These are phyloP conservation scores for Boechera stricta DNA, from an alignment of 345 rosid species.

Conservation along the genomic window DNA sequence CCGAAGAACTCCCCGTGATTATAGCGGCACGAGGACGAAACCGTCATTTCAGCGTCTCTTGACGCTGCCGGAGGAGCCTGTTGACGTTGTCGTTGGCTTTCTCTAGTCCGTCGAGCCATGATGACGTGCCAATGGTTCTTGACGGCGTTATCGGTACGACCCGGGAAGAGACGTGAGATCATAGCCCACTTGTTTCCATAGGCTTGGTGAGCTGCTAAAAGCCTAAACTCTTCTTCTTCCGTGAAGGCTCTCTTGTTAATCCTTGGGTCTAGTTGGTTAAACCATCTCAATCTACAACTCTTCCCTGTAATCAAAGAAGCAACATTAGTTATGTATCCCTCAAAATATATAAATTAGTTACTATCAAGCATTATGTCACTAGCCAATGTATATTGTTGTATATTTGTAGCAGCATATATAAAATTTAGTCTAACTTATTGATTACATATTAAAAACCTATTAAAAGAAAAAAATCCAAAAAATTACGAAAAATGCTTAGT, in stretches of 20 bases:
- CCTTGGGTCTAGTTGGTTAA: slow-evolving; percentile 95
- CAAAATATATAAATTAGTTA: slow-evolving; percentile 5
- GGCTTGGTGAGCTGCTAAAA: slow-evolving; percentile 81
- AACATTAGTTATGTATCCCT: slow-evolving; percentile 2
- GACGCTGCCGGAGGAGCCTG: slow-evolving; percentile 14
- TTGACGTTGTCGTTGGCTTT: slow-evolving; percentile 43
- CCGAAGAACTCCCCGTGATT: slow-evolving; percentile 23
- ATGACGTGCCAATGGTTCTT: slow-evolving; percentile 99
- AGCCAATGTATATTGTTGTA: not conserved
- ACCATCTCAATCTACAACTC: slow-evolving; percentile 98
- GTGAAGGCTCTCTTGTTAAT: slow-evolving; percentile 84
- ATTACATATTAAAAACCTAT: not conserved
- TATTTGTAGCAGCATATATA: too few relatives aligned
- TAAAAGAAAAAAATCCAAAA: too few relatives aligned
- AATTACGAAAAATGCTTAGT: not conserved
- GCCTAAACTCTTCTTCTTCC: slow-evolving; percentile 90
- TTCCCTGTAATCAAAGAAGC: slow-evolving; percentile 61
- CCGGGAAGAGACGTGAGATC: slow-evolving; percentile 95
- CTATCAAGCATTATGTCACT: slow-evolving; percentile 20
- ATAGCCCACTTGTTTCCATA: slow-evolving; percentile 99
- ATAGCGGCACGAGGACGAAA: slow-evolving; percentile 33
- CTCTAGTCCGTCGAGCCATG: slow-evolving; percentile 92
- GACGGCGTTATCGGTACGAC: slow-evolving; percentile 95
- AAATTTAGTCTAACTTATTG: not conserved
- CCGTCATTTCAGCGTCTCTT: slow-evolving; percentile 26